Base-by-base conservation (phyloP, 176 grass and related monocot genomes). In the Saccharum officinarum region DNA sequence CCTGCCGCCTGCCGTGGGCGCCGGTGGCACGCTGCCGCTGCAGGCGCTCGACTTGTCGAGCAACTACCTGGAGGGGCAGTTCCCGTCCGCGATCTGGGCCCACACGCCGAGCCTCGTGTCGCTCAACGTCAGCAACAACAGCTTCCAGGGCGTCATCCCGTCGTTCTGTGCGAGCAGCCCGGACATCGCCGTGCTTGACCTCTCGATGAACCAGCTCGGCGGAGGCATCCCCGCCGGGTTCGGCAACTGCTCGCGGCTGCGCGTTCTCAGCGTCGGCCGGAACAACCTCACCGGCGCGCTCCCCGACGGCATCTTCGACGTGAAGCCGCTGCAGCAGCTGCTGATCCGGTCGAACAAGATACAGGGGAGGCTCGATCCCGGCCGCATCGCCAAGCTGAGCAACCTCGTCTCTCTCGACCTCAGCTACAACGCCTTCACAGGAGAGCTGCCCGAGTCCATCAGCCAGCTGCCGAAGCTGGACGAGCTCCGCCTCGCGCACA, bases 61-160 rank as follows among this genome's bases (percentile, higher is more conserved):
- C 86, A 92, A 92, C 36, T 6, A 65, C 73, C 11, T 92, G 17
- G 41, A 13, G 8, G 86, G 85, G 8, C 33, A 37, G 73, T 88
- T 92, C 82, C 90, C 90, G 12, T 69, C 86, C 14, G 12, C 7
- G 77, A 2, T 84, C 28, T 92, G 86, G 90, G 54, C 3, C 5
- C n/a, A 49, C 15, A 78, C 76, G 2, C 82, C 78, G 0, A 4
- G 73, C 83, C 75, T 92, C 70, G 73, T 84, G 2, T 89, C 71
- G 8, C 71, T 92, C 22, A 87, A 87, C 49, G 77, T 72, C 11
- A 84, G 80, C 84, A 85, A 92, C 69, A 92, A 92, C 65, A 85
- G 73, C 54, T 68, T 92, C 46, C 3, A 2, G 11, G 91, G 91
- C 7, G 8, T 8, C 63, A 85, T 92, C 69, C 87, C 90, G 11